Conservation (phyloP, 1,284 basidiomycete genomes). For the Neolentinus lepideus region DNA sequence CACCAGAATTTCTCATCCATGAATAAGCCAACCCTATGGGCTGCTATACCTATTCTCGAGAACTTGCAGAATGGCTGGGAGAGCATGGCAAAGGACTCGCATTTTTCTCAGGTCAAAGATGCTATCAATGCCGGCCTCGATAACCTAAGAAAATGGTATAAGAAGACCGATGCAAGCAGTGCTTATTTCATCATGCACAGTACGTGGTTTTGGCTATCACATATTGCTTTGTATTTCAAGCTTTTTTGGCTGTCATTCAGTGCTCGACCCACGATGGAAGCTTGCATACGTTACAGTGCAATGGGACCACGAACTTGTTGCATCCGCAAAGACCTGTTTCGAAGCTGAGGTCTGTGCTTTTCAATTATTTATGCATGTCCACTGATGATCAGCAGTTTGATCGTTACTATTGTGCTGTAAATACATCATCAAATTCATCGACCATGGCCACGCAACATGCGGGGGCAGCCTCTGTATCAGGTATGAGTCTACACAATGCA, state of each 20-base stretch:
- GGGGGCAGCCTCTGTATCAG: too few species aligned
- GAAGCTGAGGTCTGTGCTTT: neutral
- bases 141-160: constrained; percentile 23
- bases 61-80: constrained; percentile 14
- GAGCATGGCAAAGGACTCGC: constrained; percentile 12
- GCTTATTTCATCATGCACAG: constrained; percentile 20
- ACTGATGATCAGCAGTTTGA: neutral
- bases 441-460: too few species aligned
- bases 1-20: constrained; percentile 18
- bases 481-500: too few species aligned
- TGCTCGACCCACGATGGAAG: constrained; percentile 15
- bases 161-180: constrained; percentile 15
- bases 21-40: constrained; percentile 15
- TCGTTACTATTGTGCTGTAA: neutral
- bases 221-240: neutral
- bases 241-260: constrained; percentile 7
- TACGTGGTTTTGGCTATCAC: constrained; percentile 10
- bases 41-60: constrained; percentile 18
- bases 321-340: neutral
- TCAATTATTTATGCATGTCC: neutral
- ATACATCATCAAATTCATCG: neutral
- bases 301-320: constrained; percentile 8
- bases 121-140: constrained; percentile 17
- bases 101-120: constrained; percentile 12
- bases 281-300: constrained; percentile 11